Percentiles rank a stretch among this genome's conserved stretches.
phyloP scores from a whole-genome alignment of 1,284 basidiomycete species.

The Peniophora sp. region DNA sequence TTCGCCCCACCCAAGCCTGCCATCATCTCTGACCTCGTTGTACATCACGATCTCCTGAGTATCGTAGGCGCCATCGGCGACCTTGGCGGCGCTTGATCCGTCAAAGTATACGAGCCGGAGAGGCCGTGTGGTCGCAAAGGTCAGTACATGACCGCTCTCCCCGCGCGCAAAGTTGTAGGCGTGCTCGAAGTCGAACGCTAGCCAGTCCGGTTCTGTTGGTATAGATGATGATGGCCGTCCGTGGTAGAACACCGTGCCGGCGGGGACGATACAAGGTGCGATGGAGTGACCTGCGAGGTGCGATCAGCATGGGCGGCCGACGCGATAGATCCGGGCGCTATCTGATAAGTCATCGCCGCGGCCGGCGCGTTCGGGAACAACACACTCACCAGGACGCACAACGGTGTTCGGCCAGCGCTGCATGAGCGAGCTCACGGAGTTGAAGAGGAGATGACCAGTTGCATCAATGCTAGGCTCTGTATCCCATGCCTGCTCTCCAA shows the following conservation, averaged over 20 bases:
- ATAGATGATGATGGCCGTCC: neutral
- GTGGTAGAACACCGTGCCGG: slow-evolving; percentile 11
- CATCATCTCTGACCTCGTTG: slow-evolving; percentile 5
- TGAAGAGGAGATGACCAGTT: slow-evolving; percentile 4
- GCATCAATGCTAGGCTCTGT: neutral
- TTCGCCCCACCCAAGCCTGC: slow-evolving; percentile 2
- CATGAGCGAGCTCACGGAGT: slow-evolving; percentile 2
- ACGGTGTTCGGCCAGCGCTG: slow-evolving; percentile 5
- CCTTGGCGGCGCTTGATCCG: slow-evolving; percentile 7
- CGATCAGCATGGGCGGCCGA: neutral
- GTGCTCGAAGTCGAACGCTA: slow-evolving; percentile 12
- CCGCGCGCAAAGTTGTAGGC: slow-evolving; percentile 3
- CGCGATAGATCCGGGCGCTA: neutral
- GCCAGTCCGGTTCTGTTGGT: slow-evolving; percentile 8
- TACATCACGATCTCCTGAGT: slow-evolving; percentile 10
- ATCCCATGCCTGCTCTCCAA: neutral
- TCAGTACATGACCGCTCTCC: neutral
- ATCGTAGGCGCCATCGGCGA: slow-evolving; percentile 4
- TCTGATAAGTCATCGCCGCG: too few species aligned
- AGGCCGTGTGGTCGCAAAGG: slow-evolving; percentile 2
- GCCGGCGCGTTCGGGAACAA: neutral
- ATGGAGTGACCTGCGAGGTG: slow-evolving; percentile 6
- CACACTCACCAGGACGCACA: slow-evolving; percentile 1
- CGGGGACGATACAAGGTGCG: slow-evolving; percentile 1
- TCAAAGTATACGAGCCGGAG: slow-evolving; percentile 9